Evolutionary conservation across 306 rosid species (phyloP).

Genomic region (Prunus kanzakura): DNA sequence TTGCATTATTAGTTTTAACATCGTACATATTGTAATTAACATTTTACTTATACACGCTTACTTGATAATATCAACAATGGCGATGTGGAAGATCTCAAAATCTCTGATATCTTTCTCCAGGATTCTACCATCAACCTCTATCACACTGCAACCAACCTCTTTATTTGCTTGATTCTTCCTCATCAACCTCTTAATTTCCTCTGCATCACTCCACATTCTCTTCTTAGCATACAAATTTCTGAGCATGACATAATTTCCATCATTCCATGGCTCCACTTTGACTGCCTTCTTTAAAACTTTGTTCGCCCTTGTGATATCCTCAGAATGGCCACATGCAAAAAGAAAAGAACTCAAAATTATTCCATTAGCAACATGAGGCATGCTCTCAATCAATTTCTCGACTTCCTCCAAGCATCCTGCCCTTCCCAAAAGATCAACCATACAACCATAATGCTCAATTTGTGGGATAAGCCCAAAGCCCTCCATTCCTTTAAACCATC

Average conservation of each 20-base stretch:
- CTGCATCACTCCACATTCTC: conserved; percentile 62
- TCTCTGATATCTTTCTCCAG: too few species aligned
- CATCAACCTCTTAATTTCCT: conserved; percentile 52
- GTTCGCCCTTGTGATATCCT: conserved; percentile 54
- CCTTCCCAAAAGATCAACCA: conserved; percentile 72
- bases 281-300: conserved; percentile 44
- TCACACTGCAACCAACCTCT: conserved; percentile 58
- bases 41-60: too few species aligned
- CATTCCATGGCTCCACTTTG: conserved; percentile 35
- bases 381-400: conserved; percentile 47
- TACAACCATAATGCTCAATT: conserved; percentile 78
- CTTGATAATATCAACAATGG: too few species aligned
- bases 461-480: conserved; percentile 48
- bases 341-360: conserved; percentile 66
- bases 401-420: conserved; percentile 77
- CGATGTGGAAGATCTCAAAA: too few species aligned
- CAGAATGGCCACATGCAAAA: conserved; percentile 56
- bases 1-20: too few species aligned
- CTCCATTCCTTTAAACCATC: conserved; percentile 51
- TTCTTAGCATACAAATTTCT: conserved; percentile 61
- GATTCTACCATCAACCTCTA: conserved; percentile 55
- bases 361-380: conserved; percentile 63
- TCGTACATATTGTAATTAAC: too few species aligned
- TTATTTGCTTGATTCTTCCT: conserved; percentile 45
- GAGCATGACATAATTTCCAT: conserved; percentile 55